Conservation (phyloP, 2,329 filamentous ascomycete species). For the Aspergillus eucalypticola region DNA sequence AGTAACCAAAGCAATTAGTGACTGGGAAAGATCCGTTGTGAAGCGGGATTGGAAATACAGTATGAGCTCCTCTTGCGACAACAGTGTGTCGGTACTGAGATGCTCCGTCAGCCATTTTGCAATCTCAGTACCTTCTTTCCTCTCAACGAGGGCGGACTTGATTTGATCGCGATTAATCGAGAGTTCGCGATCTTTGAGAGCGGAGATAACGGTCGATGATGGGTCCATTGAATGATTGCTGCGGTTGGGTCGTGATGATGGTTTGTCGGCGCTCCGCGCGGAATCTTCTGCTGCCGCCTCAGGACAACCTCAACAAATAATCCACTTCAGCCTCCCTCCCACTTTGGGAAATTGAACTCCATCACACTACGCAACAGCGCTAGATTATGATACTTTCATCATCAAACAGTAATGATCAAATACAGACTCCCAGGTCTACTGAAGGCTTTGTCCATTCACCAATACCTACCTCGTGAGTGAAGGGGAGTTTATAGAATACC, state of each 20-base stretch:
- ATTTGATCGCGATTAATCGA: conserved; percentile 30
- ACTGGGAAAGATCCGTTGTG: background rate
- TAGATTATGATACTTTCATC: background rate
- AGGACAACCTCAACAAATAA: background rate
- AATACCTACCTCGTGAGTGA: background rate
- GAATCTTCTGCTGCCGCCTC: background rate
- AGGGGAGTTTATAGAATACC: background rate
- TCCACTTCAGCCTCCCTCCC: background rate
- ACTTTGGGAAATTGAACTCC: background rate
- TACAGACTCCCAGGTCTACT: too few species aligned
- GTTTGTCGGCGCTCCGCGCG: background rate
- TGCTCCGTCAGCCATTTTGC: conserved; percentile 36
- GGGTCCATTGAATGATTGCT: conserved; percentile 19
- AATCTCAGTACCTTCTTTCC: conserved; percentile 18
- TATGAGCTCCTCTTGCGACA: conserved; percentile 42
- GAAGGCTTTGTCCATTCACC: background rate
- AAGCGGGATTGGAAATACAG: conserved; percentile 30
- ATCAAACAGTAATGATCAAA: background rate
- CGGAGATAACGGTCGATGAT: conserved; percentile 24
- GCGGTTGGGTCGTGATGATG: conserved; percentile 8
- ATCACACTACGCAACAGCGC: background rate
- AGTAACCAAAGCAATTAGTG: background rate
- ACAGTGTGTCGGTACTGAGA: conserved; percentile 35
- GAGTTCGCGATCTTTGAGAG: conserved; percentile 34
- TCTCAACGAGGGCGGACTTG: conserved; percentile 29